phyloP scores from a whole-genome alignment of 768 basidiomycete species.

The Naganishia vishniacii region DNA sequence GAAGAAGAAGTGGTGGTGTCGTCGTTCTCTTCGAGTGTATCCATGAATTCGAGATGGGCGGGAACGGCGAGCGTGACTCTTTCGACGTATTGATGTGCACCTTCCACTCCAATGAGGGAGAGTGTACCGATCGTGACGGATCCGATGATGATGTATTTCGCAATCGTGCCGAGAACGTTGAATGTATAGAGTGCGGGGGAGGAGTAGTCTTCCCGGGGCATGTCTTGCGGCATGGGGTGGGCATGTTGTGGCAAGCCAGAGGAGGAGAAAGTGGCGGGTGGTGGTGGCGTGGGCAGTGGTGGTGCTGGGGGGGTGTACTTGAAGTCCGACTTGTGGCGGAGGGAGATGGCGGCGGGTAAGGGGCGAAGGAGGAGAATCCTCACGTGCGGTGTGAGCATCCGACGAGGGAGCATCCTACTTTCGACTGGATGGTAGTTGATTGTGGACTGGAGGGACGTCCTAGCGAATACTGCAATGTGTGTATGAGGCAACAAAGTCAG shows the following conservation, averaged over 20 bases:
- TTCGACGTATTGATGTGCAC: slow-evolving; percentile 30
- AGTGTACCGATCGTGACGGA: slow-evolving; percentile 24
- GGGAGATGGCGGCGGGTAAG: not conserved
- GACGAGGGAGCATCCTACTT: too few relatives aligned
- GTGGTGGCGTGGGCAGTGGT: not conserved
- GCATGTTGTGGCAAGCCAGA: slow-evolving; percentile 4
- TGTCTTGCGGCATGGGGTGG: slow-evolving; percentile 34
- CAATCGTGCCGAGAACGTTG: slow-evolving; percentile 35
- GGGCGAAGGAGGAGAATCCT: not conserved
- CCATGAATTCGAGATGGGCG: slow-evolving; percentile 23
- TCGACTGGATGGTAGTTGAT: too few relatives aligned
- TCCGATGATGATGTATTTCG: slow-evolving; percentile 36
- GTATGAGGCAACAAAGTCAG: too few relatives aligned
- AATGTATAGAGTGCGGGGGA: slow-evolving; percentile 41
- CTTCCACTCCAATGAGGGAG: slow-evolving; percentile 25
- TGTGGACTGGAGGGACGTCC: too few relatives aligned
- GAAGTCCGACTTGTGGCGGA: not conserved
- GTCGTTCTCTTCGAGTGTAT: slow-evolving; percentile 2
- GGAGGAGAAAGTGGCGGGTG: slow-evolving; percentile 18
- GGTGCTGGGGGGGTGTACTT: slow-evolving; percentile 17
- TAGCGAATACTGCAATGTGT: too few relatives aligned
- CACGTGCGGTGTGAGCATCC: too few relatives aligned
- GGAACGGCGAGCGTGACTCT: slow-evolving; percentile 29
- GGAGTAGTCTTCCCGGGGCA: slow-evolving; percentile 43
- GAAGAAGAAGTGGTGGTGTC: not conserved